Conservation (phyloP, 2,329 filamentous ascomycete species). For the Huntiella decipiens region DNA sequence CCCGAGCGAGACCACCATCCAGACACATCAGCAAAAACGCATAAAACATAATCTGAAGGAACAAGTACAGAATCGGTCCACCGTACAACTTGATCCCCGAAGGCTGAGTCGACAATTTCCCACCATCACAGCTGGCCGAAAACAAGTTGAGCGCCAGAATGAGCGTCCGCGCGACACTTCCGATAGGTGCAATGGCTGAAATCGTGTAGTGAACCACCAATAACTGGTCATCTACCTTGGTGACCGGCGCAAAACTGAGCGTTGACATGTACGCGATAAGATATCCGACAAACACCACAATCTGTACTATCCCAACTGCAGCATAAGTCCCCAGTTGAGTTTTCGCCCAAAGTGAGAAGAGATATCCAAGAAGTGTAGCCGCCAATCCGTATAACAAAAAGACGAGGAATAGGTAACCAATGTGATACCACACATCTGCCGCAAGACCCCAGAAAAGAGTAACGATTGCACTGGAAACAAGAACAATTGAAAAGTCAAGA, state of each 20-base stretch:
- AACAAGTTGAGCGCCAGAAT: constrained; percentile 72
- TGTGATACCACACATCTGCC: constrained; percentile 52
- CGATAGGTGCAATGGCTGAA: constrained; percentile 55
- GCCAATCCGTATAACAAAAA: constrained; percentile 66
- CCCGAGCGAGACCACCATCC: constrained; percentile 53
- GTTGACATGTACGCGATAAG: constrained; percentile 53
- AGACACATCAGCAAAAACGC: constrained; percentile 60
- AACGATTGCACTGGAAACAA: constrained; percentile 28
- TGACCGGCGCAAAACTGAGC: constrained; percentile 54
- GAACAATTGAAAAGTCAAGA: constrained; percentile 63
- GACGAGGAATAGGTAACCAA: constrained; percentile 66
- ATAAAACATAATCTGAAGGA: constrained; percentile 51
- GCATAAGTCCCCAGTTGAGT: constrained; percentile 74
- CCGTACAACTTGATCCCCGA: constrained; percentile 58
- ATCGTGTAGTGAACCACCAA: constrained; percentile 58
- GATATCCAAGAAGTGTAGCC: constrained; percentile 57
- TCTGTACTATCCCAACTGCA: constrained; percentile 59
- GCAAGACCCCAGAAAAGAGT: constrained; percentile 50
- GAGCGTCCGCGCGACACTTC: constrained; percentile 53
- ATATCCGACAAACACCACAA: constrained; percentile 51
- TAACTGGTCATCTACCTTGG: constrained; percentile 47
- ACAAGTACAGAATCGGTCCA: constrained; percentile 66
- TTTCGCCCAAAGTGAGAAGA: constrained; percentile 60
- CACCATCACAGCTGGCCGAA: constrained; percentile 53
- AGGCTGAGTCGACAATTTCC: constrained; percentile 45